phyloP scores from a whole-genome alignment of 352 stramenopile species.

The Pythium pyrilobum region DNA sequence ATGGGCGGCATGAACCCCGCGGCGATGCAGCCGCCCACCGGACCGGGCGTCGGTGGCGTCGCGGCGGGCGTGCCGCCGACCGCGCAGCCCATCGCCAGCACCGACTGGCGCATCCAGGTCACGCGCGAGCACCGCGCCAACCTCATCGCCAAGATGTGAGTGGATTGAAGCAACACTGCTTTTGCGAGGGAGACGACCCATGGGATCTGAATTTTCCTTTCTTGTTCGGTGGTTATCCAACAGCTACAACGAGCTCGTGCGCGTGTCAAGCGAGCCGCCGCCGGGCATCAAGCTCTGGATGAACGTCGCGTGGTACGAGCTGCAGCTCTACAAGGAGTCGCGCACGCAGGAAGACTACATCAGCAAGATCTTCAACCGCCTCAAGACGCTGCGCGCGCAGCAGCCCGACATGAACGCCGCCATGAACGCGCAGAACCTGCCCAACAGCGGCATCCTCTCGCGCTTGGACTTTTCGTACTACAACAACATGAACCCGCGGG shows the following conservation, averaged over 20 bases:
- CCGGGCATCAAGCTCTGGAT: slow-evolving; percentile 84
- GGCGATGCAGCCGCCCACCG: slow-evolving; percentile 12
- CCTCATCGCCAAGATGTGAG: slow-evolving; percentile 77
- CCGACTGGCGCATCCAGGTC: slow-evolving; percentile 79
- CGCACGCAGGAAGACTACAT: slow-evolving; percentile 84
- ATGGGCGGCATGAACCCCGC: slow-evolving; percentile 32
- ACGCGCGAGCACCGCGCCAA: slow-evolving; percentile 78
- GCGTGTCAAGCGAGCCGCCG: slow-evolving; percentile 69
- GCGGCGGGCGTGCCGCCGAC: slow-evolving; percentile 16
- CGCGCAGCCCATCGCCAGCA: slow-evolving; percentile 26
- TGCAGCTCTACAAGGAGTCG: slow-evolving; percentile 80
- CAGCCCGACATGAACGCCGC: slow-evolving; percentile 67
- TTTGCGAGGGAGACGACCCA: neutral
- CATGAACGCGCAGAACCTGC: slow-evolving; percentile 53
- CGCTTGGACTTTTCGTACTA: slow-evolving; percentile 75
- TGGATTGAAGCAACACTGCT: neutral
- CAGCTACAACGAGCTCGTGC: slow-evolving; percentile 83
- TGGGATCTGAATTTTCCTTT: too few relatives aligned
- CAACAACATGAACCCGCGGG: slow-evolving; percentile 53
- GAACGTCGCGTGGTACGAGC: slow-evolving; percentile 83
- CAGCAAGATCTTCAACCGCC: slow-evolving; percentile 82
- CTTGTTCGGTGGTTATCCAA: neutral
- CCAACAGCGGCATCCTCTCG: slow-evolving; percentile 68
- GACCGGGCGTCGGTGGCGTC: neutral
- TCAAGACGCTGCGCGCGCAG: slow-evolving; percentile 71